These are phyloP conservation scores for Aureobasidium musti DNA, from an alignment of 2,329 filamentous ascomycete species.

Conservation along the genomic window DNA sequence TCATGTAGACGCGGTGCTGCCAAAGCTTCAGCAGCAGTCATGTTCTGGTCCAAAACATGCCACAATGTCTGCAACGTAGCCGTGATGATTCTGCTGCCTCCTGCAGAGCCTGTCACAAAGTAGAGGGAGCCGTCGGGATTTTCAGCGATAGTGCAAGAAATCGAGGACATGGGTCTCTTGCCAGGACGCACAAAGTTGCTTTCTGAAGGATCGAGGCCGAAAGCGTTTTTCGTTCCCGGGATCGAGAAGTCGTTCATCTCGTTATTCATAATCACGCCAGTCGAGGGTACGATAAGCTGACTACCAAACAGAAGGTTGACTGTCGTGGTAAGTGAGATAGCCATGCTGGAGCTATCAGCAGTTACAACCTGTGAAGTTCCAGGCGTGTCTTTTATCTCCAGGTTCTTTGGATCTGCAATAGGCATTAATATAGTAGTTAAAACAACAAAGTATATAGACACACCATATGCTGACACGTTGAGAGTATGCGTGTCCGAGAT, in stretches of 20 bases:
- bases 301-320: conserved; percentile 86
- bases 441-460: no score
- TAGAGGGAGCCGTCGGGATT: conserved; percentile 65
- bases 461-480: conserved; percentile 71
- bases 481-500: conserved; percentile 74
- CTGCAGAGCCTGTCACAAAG: conserved; percentile 72
- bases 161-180: conserved; percentile 82
- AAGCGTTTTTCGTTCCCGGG: conserved; percentile 73
- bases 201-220: conserved; percentile 77
- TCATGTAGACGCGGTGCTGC: conserved; percentile 72
- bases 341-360: conserved; percentile 71
- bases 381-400: conserved; percentile 68
- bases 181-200: conserved; percentile 78
- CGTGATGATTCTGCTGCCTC: conserved; percentile 81
- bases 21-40: conserved; percentile 64
- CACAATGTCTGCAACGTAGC: conserved; percentile 73
- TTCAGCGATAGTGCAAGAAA: conserved; percentile 77
- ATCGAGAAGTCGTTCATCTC: conserved; percentile 77
- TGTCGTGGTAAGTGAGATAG: conserved; percentile 81
- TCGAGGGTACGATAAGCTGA: conserved; percentile 73
- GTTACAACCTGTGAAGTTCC: conserved; percentile 74
- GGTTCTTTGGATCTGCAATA: conserved; percentile 64
- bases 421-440: no score
- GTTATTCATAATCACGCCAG: conserved; percentile 73
- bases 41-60: conserved; percentile 67